phyloP scores from a whole-genome alignment of 2,329 filamentous ascomycete species.

The Macrophomina pseudophaseolina region DNA sequence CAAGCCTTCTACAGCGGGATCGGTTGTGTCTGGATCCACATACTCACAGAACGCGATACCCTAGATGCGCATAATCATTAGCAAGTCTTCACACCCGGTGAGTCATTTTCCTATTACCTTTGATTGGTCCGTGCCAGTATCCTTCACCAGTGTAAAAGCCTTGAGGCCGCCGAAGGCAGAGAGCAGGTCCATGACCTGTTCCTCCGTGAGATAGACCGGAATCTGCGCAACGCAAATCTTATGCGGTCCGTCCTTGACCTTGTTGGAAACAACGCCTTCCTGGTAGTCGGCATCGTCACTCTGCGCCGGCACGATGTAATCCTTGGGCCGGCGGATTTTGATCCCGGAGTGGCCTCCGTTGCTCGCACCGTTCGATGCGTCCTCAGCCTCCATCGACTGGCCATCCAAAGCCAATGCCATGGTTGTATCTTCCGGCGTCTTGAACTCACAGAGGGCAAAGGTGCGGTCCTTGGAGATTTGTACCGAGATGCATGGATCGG shows the following conservation, averaged over 20 bases:
- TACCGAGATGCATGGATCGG: conserved; percentile 83
- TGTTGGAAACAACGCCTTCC: conserved; percentile 75
- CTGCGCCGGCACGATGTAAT: conserved; percentile 90
- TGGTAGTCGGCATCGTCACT: conserved; percentile 75
- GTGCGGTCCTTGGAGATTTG: conserved; percentile 78
- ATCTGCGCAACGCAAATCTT: conserved; percentile 95
- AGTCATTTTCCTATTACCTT: conserved; percentile 63
- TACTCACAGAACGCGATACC: conserved; percentile 98
- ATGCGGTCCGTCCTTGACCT: conserved; percentile 89
- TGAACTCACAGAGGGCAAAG: conserved; percentile 92
- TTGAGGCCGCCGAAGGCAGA: conserved; percentile 92
- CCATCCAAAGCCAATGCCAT: conserved; percentile 89
- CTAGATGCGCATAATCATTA: conserved; percentile 50
- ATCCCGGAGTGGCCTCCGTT: conserved; percentile 65
- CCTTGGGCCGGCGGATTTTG: conserved; percentile 84
- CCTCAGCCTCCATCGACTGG: conserved; percentile 80
- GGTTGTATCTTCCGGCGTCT: conserved; percentile 83
- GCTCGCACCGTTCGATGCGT: conserved; percentile 57
- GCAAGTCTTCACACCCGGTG: conserved; percentile 28
- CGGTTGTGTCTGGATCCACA: conserved; percentile 74
- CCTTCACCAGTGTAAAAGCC: conserved; percentile 88
- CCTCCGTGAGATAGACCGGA: conserved; percentile 83
- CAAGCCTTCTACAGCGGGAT: conserved; percentile 85
- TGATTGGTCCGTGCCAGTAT: conserved; percentile 82
- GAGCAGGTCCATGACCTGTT: conserved; percentile 88